Conservation (phyloP, 306 rosid genomes). For the Glycyrrhiza uralensis region DNA sequence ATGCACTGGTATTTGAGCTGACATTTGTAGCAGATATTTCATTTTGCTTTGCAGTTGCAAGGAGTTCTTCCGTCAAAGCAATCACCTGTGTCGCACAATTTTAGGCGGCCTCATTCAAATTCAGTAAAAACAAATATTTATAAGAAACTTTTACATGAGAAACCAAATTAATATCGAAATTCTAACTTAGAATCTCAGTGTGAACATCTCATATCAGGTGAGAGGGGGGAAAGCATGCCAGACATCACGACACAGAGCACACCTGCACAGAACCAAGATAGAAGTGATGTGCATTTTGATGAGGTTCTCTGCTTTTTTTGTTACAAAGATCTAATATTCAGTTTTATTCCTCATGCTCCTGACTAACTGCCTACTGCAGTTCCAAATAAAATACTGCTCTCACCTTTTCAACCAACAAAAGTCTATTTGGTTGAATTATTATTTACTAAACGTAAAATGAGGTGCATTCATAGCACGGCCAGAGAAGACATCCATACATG, state of each 20-base stretch:
- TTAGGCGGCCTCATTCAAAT: conserved; percentile 51
- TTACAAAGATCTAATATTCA: conserved; percentile 37
- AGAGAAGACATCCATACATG: conserved; percentile 31
- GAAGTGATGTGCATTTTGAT: conserved; percentile 70
- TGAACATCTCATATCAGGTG: conserved; percentile 75
- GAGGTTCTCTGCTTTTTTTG: conserved; percentile 28
- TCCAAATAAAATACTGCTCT: conserved; percentile 36
- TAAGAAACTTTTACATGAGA: conserved; percentile 23
- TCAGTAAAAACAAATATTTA: conserved; percentile 23
- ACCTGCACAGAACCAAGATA: conserved; percentile 97
- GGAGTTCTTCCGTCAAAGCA: conserved; percentile 88
- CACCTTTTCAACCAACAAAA: conserved; percentile 53
- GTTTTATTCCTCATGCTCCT: conserved; percentile 27
- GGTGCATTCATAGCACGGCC: conserved; percentile 35
- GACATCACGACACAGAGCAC: conserved; percentile 69
- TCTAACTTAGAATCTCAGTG: conserved; percentile 71
- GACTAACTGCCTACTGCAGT: conserved; percentile 29
- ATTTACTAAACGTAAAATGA: conserved; percentile 37
- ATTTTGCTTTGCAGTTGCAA: conserved; percentile 78
- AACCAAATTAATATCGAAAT: conserved; percentile 49
- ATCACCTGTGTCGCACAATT: conserved; percentile 66
- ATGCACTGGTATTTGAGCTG: conserved; percentile 32
- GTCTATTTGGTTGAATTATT: conserved; percentile 37
- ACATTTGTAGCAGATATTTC: conserved; percentile 49
- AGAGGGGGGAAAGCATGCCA: conserved; percentile 62